A percentile compares a stretch with the other conserved stretches of the same genome.
Conservation (phyloP, 2,329 filamentous ascomycete genomes). For the Colletotrichum zoysiae region DNA sequence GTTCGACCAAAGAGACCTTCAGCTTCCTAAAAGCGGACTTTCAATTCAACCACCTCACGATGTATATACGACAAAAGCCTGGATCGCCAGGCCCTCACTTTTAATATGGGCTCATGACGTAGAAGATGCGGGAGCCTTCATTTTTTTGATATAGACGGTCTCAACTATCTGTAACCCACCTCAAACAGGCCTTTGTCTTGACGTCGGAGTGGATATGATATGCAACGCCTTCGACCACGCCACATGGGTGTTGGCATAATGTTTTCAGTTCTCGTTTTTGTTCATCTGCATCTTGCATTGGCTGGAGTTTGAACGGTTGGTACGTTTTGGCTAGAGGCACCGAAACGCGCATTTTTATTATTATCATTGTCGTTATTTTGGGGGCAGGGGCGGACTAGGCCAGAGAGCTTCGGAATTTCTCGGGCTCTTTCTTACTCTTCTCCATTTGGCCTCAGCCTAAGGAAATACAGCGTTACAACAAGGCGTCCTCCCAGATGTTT, state of each 20-base stretch:
- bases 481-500: neutral
- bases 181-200: neutral
- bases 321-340: slow-evolving; percentile 26
- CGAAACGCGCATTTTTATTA: slow-evolving; percentile 10
- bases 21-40: neutral
- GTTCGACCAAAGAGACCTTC: neutral
- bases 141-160: slow-evolving; percentile 26
- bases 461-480: neutral
- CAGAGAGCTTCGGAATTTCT: neutral
- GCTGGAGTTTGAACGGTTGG: slow-evolving; percentile 31
- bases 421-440: neutral
- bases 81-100: neutral
- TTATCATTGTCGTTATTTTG: no score
- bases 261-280: slow-evolving; percentile 8
- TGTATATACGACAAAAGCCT: slow-evolving; percentile 11
- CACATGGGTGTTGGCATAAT: slow-evolving; percentile 25
- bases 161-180: slow-evolving; percentile 7
- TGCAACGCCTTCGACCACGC: slow-evolving; percentile 9
- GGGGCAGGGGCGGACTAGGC: neutral
- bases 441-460: neutral
- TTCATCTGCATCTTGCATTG: slow-evolving; percentile 37
- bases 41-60: neutral
- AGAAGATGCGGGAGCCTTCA: slow-evolving; percentile 1
- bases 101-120: neutral
- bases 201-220: neutral